Evolutionary conservation across 2,329 filamentous ascomycete species (phyloP).

Genomic region (Colletotrichum destructivum): DNA sequence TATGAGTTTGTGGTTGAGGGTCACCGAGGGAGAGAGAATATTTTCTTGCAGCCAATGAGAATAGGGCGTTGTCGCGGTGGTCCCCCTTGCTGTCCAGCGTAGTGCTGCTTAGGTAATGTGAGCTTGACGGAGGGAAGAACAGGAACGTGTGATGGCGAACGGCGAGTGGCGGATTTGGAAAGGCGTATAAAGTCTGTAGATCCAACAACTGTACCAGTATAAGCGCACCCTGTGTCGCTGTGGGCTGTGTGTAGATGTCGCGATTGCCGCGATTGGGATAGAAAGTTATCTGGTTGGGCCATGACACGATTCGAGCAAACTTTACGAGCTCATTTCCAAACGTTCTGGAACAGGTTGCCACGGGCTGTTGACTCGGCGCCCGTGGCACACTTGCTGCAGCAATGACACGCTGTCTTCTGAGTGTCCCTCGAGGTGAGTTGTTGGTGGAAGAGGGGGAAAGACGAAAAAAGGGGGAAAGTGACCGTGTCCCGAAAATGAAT

Average conservation of each 20-base stretch:
- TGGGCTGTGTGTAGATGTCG: not conserved
- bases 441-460: not conserved
- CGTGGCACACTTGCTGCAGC: not conserved
- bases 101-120: conserved; percentile 29
- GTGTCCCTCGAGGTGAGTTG: not conserved
- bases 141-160: not conserved
- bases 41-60: conserved; percentile 33
- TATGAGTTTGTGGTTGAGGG: conserved; percentile 36
- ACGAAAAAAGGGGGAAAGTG: not conserved
- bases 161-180: not conserved
- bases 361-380: conserved; percentile 21
- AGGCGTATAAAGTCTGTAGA: not conserved
- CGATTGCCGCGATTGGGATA: conserved; percentile 8
- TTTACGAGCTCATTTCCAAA: conserved; percentile 26
- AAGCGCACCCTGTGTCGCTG: no score
- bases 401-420: conserved; percentile 21
- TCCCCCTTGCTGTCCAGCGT: not conserved
- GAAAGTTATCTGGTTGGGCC: conserved; percentile 1
- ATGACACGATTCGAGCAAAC: conserved; percentile 37
- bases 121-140: not conserved
- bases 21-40: conserved; percentile 32
- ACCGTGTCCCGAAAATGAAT: not conserved
- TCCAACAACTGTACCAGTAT: not conserved
- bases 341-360: conserved; percentile 24
- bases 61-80: conserved; percentile 15